Percentiles rank a stretch among this genome's conserved stretches.
phyloP scores from a whole-genome alignment of 805 yeast genomes.

The Zygoascus ofunaensis region DNA sequence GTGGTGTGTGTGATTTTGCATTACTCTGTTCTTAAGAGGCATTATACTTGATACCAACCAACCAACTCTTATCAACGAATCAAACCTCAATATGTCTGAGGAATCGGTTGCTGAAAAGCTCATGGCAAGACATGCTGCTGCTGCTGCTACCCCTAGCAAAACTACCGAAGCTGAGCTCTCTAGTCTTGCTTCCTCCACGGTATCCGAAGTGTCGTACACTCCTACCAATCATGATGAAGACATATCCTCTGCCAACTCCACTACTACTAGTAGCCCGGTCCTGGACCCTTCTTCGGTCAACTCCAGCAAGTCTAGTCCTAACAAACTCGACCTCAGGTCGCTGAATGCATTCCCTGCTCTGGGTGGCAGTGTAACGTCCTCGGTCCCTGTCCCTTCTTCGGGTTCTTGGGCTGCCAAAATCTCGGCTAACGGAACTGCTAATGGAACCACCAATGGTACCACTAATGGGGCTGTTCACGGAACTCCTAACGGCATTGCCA shows the following conservation, averaged over 20 bases:
- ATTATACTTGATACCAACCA: no score
- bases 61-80: no score
- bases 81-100: no score
- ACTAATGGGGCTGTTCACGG: background rate
- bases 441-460: slow-evolving; percentile 5
- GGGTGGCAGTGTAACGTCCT: background rate
- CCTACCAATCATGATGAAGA: background rate
- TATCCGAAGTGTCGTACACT: background rate
- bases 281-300: background rate
- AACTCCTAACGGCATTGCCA: slow-evolving; percentile 3
- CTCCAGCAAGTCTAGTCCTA: background rate
- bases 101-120: slow-evolving; percentile 16
- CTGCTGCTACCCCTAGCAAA: background rate
- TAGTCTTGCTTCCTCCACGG: slow-evolving; percentile 1
- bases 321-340: background rate
- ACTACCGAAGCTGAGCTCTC: slow-evolving; percentile 1
- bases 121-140: slow-evolving; percentile 16
- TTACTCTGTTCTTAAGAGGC: no score
- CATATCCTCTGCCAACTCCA: background rate
- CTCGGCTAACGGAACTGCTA: background rate
- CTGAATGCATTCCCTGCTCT: background rate
- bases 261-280: background rate
- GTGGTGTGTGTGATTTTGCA: no score
- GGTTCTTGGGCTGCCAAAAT: background rate
- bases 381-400: background rate